These are phyloP conservation scores for Cruciata laevipes DNA, from an alignment of 257 asterid genomes.

Conservation along the genomic window DNA sequence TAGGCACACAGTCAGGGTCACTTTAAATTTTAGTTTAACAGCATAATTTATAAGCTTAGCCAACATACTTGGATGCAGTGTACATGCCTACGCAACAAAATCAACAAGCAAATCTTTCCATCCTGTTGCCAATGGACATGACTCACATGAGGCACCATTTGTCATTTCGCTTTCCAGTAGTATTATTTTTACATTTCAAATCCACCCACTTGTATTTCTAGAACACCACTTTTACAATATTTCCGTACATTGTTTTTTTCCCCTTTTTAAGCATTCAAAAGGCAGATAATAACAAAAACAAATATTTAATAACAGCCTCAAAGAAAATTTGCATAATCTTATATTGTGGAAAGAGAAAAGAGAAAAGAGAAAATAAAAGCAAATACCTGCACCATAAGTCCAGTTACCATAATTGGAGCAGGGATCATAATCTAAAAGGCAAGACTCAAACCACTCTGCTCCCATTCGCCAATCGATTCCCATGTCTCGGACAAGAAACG, in stretches of 20 bases:
- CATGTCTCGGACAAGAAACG: conserved; percentile 97
- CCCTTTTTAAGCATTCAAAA: too few species aligned
- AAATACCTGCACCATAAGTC: conserved; percentile 95
- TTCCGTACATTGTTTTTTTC: background rate
- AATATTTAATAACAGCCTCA: background rate
- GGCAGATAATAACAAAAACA: background rate
- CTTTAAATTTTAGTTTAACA: background rate
- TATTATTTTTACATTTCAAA: background rate
- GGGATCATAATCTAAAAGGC: conserved; percentile 90
- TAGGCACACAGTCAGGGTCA: background rate
- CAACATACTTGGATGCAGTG: background rate
- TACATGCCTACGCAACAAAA: background rate
- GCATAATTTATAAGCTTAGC: background rate
- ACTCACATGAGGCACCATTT: background rate
- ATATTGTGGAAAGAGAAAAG: background rate
- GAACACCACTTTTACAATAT: background rate
- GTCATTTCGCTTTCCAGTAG: background rate
- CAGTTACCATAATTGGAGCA: conserved; percentile 95
- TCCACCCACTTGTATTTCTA: background rate
- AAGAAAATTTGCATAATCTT: background rate
- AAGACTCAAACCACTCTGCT: conserved; percentile 98
- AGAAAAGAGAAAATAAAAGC: too few species aligned
- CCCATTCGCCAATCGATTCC: conserved; percentile 99
- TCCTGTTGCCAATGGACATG: background rate
- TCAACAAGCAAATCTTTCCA: background rate